phyloP scores from a whole-genome alignment of 2,329 filamentous ascomycete species.

The Lasiodiplodia citricola region DNA sequence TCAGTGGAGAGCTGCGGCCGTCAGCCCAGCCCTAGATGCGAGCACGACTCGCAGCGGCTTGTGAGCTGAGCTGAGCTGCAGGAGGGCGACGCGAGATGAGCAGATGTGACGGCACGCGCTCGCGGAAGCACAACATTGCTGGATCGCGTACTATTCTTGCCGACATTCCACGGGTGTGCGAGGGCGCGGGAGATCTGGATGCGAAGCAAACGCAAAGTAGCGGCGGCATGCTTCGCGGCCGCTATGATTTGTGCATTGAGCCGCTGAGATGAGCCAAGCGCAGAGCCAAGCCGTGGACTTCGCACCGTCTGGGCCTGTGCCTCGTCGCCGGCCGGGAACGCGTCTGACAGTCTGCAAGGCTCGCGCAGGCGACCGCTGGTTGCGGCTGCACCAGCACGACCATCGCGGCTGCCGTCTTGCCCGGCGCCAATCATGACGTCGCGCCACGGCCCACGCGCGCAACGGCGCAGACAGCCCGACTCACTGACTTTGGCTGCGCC shows the following conservation, averaged over 20 bases:
- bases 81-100: not conserved
- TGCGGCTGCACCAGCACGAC: not conserved
- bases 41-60: slow-evolving; percentile 10
- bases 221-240: not conserved
- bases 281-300: slow-evolving; percentile 1
- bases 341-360: slow-evolving; percentile 23
- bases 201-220: not conserved
- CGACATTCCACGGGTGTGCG: not conserved
- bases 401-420: no score
- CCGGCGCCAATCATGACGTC: slow-evolving; percentile 6
- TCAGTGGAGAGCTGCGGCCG: slow-evolving; percentile 13
- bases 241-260: slow-evolving; percentile 7
- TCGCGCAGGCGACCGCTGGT: not conserved
- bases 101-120: not conserved
- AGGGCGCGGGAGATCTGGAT: not conserved
- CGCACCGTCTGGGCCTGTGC: slow-evolving; percentile 18
- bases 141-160: slow-evolving; percentile 1
- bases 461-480: not conserved
- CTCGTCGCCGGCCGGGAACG: slow-evolving; percentile 1
- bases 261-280: slow-evolving; percentile 15
- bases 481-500: not conserved
- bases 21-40: not conserved
- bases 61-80: not conserved
- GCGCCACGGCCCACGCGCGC: not conserved
- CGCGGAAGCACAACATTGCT: not conserved